A percentile compares a stretch with the other conserved stretches of the same genome.
Evolutionary conservation across 495 filamentous ascomycete genomes (phyloP).

Genomic region (Gamarada debralockiae): DNA sequence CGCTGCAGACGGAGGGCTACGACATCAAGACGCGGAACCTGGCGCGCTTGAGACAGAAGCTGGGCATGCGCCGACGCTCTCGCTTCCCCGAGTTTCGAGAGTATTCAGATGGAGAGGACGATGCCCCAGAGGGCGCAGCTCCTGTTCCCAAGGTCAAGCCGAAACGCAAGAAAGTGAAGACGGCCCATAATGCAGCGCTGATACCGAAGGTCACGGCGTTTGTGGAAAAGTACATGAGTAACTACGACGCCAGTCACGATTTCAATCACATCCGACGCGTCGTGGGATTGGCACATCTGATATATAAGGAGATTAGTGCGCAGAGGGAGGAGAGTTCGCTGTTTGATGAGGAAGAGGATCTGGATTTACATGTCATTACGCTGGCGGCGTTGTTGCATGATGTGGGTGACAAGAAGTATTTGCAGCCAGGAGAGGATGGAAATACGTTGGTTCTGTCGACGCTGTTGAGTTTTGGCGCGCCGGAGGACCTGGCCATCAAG

Average conservation of each 20-base stretch:
- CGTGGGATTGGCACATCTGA: slow-evolving; percentile 60
- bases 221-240: slow-evolving; percentile 62
- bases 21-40: slow-evolving; percentile 18
- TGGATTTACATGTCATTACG: slow-evolving; percentile 55
- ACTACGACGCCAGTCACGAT: slow-evolving; percentile 84
- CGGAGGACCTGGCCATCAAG: slow-evolving; percentile 48
- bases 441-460: slow-evolving; percentile 52
- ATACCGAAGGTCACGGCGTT: slow-evolving; percentile 23
- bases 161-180: slow-evolving; percentile 10
- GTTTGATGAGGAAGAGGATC: slow-evolving; percentile 27
- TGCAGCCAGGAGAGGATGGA: slow-evolving; percentile 44
- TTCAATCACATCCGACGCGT: slow-evolving; percentile 81
- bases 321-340: slow-evolving; percentile 22
- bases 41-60: slow-evolving; percentile 19
- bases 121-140: slow-evolving; percentile 6
- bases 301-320: slow-evolving; percentile 39
- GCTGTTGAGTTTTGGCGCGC: slow-evolving; percentile 53
- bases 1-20: slow-evolving; percentile 16
- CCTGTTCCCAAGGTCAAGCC: not conserved
- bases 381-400: slow-evolving; percentile 83
- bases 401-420: slow-evolving; percentile 83
- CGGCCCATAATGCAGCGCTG: slow-evolving; percentile 16
- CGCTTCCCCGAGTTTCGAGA: slow-evolving; percentile 24
- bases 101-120: slow-evolving; percentile 16
- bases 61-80: slow-evolving; percentile 21